Conservation (phyloP, 1,284 basidiomycete species). For the Cutaneotrichosporon spelunceum region DNA sequence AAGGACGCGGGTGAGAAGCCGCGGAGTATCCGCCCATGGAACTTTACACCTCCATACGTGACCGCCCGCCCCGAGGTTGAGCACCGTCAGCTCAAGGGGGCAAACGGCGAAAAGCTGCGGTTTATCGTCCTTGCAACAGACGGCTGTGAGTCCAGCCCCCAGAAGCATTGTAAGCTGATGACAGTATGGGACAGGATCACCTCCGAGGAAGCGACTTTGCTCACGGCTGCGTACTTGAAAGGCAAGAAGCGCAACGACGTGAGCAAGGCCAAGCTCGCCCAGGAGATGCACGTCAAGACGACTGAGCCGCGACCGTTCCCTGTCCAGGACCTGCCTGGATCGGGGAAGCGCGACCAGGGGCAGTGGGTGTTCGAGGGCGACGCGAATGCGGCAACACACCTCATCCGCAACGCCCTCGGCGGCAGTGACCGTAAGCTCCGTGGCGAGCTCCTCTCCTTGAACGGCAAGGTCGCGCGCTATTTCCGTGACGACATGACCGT, state of each 20-base stretch:
- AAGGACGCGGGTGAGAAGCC: conserved; percentile 65
- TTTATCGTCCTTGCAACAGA: conserved; percentile 90
- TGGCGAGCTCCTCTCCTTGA: conserved; percentile 75
- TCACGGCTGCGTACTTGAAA: conserved; percentile 77
- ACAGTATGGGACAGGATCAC: conserved; percentile 85
- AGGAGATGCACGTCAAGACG: conserved; percentile 29
- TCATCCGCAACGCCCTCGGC: conserved; percentile 91
- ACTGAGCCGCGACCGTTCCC: conserved; percentile 41
- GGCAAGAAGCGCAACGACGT: conserved; percentile 57
- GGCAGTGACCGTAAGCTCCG: conserved; percentile 71
- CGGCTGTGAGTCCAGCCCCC: conserved; percentile 58
- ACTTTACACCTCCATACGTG: conserved; percentile 88
- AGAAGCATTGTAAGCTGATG: not conserved
- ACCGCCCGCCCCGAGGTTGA: conserved; percentile 86
- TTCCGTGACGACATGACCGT: conserved; percentile 86
- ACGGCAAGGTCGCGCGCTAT: conserved; percentile 71
- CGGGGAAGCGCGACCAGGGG: conserved; percentile 24
- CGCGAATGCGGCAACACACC: conserved; percentile 79
- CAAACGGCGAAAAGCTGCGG: conserved; percentile 53
- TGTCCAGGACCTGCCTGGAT: conserved; percentile 37
- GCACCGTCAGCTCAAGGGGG: conserved; percentile 60
- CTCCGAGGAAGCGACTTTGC: conserved; percentile 89
- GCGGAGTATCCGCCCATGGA: conserved; percentile 62
- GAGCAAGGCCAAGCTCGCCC: conserved; percentile 32
- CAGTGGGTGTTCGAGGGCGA: conserved; percentile 79